phyloP scores from a whole-genome alignment of 805 yeast species.

The Schwanniomyces polymorphus region DNA sequence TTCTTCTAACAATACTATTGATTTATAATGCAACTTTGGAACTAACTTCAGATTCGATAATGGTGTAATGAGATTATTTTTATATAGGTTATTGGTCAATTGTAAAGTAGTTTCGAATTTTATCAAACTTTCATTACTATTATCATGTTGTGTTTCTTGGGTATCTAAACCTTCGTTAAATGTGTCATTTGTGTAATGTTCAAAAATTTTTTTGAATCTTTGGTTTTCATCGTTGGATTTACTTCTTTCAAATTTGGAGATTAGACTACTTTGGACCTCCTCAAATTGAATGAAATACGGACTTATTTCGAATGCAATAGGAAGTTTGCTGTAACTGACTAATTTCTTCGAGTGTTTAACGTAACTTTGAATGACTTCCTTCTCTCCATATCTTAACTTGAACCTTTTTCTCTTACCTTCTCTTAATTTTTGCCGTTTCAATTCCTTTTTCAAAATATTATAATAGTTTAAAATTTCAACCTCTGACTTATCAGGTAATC shows the following conservation, averaged over 20 bases:
- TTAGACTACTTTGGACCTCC: constrained; percentile 31
- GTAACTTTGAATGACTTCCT: background rate
- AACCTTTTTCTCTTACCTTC: constrained; percentile 4
- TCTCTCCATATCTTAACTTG: background rate
- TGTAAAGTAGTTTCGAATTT: constrained; percentile 3
- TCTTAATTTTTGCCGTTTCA: constrained; percentile 20
- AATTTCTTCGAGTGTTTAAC: constrained; percentile 13
- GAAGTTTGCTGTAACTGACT: constrained; percentile 44
- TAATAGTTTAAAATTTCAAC: constrained; percentile 49
- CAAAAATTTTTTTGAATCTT: constrained; percentile 6
- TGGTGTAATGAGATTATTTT: constrained; percentile 6
- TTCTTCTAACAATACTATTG: constrained; percentile 19
- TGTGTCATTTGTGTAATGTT: background rate
- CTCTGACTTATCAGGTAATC: constrained; percentile 41
- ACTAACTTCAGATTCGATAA: constrained; percentile 4
- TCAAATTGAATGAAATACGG: constrained; percentile 44
- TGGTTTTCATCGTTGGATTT: constrained; percentile 13
- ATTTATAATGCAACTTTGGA: constrained; percentile 10
- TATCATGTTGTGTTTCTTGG: background rate
- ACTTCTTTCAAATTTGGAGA: constrained; percentile 19
- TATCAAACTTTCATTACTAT: constrained; percentile 1
- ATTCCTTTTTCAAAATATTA: constrained; percentile 29
- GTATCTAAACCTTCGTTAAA: background rate
- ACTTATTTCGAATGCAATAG: constrained; percentile 54
- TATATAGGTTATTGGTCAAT: constrained; percentile 4